Conservation (phyloP, 2,329 filamentous ascomycete species). For the Curvularia verruculosa region DNA sequence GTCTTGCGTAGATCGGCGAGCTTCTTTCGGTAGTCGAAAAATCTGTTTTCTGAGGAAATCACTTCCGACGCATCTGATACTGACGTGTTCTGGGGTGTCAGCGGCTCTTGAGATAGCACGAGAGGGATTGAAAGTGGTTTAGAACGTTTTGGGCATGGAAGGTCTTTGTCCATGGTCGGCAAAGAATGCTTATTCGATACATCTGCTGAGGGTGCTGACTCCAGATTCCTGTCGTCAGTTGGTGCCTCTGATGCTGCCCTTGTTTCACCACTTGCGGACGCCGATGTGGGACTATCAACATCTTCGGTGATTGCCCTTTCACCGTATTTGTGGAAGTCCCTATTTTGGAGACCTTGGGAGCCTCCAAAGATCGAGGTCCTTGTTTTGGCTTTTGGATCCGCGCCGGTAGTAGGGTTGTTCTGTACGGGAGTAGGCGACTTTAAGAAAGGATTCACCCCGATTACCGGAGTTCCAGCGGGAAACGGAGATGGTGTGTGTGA, state of each 20-base stretch:
- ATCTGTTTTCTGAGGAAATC: constrained; percentile 13
- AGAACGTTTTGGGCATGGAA: constrained; percentile 17
- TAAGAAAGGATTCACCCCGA: background rate
- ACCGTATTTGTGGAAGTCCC: background rate
- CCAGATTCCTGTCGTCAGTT: background rate
- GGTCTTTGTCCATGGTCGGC: background rate
- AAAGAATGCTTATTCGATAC: constrained; percentile 15
- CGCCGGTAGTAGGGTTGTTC: background rate
- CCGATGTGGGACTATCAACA: background rate
- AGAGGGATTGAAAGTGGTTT: constrained; percentile 5
- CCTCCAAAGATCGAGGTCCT: background rate
- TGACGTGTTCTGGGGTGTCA: constrained; percentile 1
- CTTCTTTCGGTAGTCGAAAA: constrained; percentile 27
- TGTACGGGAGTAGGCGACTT: background rate
- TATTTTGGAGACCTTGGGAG: background rate
- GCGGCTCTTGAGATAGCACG: background rate
- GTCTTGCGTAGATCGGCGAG: constrained; percentile 21
- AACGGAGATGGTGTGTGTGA: constrained; percentile 21
- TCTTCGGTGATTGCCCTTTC: background rate
- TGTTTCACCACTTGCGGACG: too few species aligned
- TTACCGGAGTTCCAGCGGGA: constrained; percentile 13
- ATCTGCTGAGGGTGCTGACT: background rate
- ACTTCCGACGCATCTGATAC: constrained; percentile 9
- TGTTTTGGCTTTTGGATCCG: background rate
- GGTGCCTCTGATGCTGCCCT: too few species aligned